Evolutionary conservation across 768 basidiomycete genomes (phyloP).

Genomic region (Daedaleopsis nitida): DNA sequence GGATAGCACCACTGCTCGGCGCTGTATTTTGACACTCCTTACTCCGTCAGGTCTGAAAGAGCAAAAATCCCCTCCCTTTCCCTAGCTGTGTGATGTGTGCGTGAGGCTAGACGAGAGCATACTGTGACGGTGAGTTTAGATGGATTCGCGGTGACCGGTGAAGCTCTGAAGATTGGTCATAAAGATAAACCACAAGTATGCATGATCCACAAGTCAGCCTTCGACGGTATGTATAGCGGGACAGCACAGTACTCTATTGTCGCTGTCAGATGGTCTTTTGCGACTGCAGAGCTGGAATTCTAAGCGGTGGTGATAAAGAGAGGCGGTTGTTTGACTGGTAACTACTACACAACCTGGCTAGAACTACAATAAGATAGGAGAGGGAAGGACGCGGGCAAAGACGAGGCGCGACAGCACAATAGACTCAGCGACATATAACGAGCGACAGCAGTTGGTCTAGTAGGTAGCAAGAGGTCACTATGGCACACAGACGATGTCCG

Average conservation of each 20-base stretch:
- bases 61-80: conserved; percentile 4
- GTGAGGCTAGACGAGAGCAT: background rate
- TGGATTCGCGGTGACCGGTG: no score
- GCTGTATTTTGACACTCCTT: conserved; percentile 21
- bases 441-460: background rate
- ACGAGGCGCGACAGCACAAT: background rate
- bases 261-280: no score
- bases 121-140: no score
- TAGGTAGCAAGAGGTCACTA: background rate
- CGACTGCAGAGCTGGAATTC: background rate
- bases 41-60: conserved; percentile 4
- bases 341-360: conserved; percentile 1
- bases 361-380: background rate
- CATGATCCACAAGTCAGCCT: no score
- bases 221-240: no score
- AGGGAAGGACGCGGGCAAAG: background rate
- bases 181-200: no score
- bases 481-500: background rate
- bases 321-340: background rate
- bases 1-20: conserved; percentile 14
- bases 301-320: background rate
- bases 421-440: background rate
- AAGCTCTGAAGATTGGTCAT: no score
- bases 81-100: background rate
- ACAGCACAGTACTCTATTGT: no score